These are phyloP conservation scores for Solioccasus polychromus DNA, from an alignment of 768 basidiomycete genomes.

Conservation along the genomic window DNA sequence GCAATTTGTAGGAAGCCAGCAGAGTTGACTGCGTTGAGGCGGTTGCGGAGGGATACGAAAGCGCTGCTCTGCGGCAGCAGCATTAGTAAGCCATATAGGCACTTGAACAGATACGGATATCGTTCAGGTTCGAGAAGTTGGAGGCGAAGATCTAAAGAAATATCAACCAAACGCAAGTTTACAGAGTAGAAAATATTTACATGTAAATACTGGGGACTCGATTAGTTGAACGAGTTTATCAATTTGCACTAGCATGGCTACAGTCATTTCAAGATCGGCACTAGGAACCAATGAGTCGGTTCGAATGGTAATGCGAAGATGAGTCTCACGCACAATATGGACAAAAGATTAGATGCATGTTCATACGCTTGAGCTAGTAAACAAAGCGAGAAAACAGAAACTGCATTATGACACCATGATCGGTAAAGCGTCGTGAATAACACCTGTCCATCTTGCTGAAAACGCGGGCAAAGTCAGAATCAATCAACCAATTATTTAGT, in stretches of 20 bases:
- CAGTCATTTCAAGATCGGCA: conserved; percentile 95
- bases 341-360: conserved; percentile 93
- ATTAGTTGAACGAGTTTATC: conserved; percentile 98
- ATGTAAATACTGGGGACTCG: conserved; percentile 98
- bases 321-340: conserved; percentile 74
- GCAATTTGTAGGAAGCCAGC: conserved; percentile 91
- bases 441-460: conserved; percentile 91
- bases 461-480: not conserved
- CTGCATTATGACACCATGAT: conserved; percentile 99
- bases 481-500: not conserved
- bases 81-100: conserved; percentile 96
- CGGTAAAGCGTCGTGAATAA: conserved; percentile 91
- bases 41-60: conserved; percentile 90
- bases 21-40: conserved; percentile 92
- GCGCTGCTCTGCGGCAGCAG: conserved; percentile 95
- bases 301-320: not conserved
- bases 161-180: not conserved
- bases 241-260: conserved; percentile 90
- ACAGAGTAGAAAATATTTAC: conserved; percentile 43
- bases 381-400: conserved; percentile 94
- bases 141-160: conserved; percentile 66
- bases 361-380: conserved; percentile 97
- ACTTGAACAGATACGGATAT: conserved; percentile 96
- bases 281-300: conserved; percentile 38
- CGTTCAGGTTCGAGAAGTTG: conserved; percentile 96